Evolutionary conservation across 116 monocot species (phyloP).

Genomic region (Zostera marina): DNA sequence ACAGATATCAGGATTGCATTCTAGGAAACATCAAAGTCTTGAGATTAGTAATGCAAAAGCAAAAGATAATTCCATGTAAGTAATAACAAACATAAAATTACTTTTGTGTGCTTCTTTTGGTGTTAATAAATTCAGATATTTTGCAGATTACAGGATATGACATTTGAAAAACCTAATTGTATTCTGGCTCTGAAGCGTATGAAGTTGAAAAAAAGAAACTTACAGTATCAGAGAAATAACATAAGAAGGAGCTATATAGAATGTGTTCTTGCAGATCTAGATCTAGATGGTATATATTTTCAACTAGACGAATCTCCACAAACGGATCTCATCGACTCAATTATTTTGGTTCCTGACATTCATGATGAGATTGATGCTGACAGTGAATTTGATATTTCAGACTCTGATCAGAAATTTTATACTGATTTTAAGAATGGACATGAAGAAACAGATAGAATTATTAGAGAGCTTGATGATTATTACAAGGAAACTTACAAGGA

Average conservation of each 20-base stretch:
- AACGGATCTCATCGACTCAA: background rate
- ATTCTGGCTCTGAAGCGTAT: constrained; percentile 4
- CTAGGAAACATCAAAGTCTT: constrained; percentile 2
- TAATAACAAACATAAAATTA: background rate
- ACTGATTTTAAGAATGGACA: background rate
- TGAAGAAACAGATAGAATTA: background rate
- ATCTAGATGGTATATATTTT: background rate
- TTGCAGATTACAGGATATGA: background rate
- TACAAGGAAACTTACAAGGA: background rate
- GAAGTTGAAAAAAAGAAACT: constrained; percentile 7
- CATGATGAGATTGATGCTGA: constrained; percentile 1
- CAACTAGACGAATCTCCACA: background rate
- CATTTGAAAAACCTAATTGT: background rate
- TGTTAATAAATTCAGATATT: background rate
- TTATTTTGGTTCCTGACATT: background rate
- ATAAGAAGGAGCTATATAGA: constrained; percentile 10
- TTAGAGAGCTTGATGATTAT: background rate
- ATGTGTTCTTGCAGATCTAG: constrained; percentile 7
- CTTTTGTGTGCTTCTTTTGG: too few relatives aligned
- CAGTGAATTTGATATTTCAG: background rate
- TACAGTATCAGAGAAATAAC: background rate
- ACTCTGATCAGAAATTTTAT: background rate
- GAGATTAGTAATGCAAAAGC: background rate
- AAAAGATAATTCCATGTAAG: constrained; percentile 5
- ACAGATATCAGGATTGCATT: constrained; percentile 1